Percentiles rank a stretch among this genome's conserved stretches.
Conservation (phyloP, 441 rosid genomes). For the Populus trichocarpa region DNA sequence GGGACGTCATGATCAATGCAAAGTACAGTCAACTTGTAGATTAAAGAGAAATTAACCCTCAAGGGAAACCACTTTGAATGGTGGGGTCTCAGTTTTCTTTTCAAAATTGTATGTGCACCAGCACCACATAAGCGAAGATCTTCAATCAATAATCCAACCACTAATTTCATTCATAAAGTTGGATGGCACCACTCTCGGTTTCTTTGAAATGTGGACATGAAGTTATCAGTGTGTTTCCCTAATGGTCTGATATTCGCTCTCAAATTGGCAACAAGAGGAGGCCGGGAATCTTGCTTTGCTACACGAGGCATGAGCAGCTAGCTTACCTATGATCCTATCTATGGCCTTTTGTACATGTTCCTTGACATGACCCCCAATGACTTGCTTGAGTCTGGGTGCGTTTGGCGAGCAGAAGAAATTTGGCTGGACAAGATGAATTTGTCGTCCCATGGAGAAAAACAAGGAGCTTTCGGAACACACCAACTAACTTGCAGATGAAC, state of each 20-base stretch:
- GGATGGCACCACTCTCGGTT: not conserved
- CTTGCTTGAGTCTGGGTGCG: not conserved
- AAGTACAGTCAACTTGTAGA: constrained; percentile 25
- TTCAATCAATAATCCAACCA: not conserved
- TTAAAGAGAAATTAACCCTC: not conserved
- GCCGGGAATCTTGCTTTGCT: not conserved
- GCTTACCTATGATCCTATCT: not conserved
- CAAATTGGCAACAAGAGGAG: not conserved
- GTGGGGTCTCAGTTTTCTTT: not conserved
- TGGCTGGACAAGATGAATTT: not conserved
- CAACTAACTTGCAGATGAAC: not conserved
- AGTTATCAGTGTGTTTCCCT: not conserved
- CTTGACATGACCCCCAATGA: not conserved
- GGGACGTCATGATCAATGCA: constrained; percentile 19
- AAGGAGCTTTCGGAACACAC: not conserved
- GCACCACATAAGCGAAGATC: not conserved
- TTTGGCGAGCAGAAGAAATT: not conserved
- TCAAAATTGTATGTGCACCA: not conserved
- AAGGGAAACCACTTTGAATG: not conserved
- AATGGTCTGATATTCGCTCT: not conserved
- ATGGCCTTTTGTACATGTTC: not conserved
- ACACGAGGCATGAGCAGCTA: not conserved
- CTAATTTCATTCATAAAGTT: not conserved
- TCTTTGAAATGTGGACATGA: not conserved
- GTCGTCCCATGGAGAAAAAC: not conserved